Evolutionary conservation across 2,329 filamentous ascomycete species (phyloP).

Genomic region (Rhexocercosporidium sp.): DNA sequence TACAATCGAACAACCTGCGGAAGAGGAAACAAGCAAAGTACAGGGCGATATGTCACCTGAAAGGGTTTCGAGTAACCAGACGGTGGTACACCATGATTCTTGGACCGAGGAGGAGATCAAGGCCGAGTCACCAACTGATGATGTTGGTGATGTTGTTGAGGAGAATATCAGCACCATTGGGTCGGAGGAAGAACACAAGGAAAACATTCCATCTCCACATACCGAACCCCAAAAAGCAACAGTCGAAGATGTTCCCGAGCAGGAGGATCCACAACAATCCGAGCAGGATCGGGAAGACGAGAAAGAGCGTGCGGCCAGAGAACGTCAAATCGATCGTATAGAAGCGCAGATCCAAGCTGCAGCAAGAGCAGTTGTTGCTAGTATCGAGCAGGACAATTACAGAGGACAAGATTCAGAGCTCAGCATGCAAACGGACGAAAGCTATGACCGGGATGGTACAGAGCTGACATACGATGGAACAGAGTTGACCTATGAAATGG

Average conservation of each 20-base stretch:
- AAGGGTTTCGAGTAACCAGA: constrained; percentile 32
- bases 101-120: constrained; percentile 16
- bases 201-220: constrained; percentile 4
- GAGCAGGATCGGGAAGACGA: constrained; percentile 22
- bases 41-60: constrained; percentile 33
- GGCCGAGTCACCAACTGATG: constrained; percentile 2
- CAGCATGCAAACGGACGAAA: constrained; percentile 42
- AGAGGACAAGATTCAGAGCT: constrained; percentile 42
- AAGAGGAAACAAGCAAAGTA: background rate
- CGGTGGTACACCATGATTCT: constrained; percentile 34
- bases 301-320: constrained; percentile 31
- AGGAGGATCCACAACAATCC: background rate
- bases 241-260: constrained; percentile 7
- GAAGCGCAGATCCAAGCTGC: constrained; percentile 60
- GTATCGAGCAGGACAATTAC: constrained; percentile 49
- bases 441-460: constrained; percentile 35
- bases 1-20: background rate
- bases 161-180: background rate
- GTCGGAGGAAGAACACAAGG: constrained; percentile 18
- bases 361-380: constrained; percentile 55
- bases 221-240: background rate
- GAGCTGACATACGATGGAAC: constrained; percentile 39
- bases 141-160: background rate
- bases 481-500: constrained; percentile 31
- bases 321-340: constrained; percentile 43